These are phyloP conservation scores for Nothophoma quercina DNA, from an alignment of 2,329 filamentous ascomycete genomes.

Conservation along the genomic window DNA sequence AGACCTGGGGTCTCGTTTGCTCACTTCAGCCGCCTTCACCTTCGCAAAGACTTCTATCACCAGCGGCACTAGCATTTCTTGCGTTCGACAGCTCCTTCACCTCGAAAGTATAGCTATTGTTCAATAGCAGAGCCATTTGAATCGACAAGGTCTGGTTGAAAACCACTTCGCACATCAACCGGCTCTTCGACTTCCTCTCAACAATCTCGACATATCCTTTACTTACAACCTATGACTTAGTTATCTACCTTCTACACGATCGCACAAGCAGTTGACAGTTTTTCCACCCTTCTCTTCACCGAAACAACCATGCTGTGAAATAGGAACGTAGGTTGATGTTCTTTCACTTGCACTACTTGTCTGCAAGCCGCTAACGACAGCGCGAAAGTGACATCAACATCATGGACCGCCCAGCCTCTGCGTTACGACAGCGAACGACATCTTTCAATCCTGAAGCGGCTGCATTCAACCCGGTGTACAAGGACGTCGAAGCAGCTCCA, in stretches of 20 bases:
- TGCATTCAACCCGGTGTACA: constrained; percentile 13
- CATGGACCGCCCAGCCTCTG: constrained; percentile 4
- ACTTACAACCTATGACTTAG: no score
- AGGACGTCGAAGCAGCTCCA: neutral
- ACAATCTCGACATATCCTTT: no score
- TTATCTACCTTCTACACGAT: neutral
- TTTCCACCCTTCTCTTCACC: neutral
- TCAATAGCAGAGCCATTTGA: neutral
- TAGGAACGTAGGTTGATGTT: neutral
- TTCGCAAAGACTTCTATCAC: neutral
- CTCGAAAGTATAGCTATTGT: constrained; percentile 5
- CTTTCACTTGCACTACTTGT: neutral
- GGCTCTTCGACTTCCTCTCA: neutral
- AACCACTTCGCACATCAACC: neutral
- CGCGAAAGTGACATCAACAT: neutral
- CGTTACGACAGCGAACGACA: neutral
- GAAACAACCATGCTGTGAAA: neutral
- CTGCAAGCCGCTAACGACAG: neutral
- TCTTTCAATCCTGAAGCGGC: constrained; percentile 21
- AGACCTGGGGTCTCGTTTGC: no score
- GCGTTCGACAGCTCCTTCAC: constrained; percentile 20
- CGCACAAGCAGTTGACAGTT: neutral
- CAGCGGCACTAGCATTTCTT: neutral
- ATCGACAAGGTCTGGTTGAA: neutral
- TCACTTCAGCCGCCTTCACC: constrained; percentile 19